Percentiles rank a stretch among this genome's conserved stretches.
Evolutionary conservation across 805 yeast species (phyloP).

Genomic region (Hanseniaspora hatyaiensis): DNA sequence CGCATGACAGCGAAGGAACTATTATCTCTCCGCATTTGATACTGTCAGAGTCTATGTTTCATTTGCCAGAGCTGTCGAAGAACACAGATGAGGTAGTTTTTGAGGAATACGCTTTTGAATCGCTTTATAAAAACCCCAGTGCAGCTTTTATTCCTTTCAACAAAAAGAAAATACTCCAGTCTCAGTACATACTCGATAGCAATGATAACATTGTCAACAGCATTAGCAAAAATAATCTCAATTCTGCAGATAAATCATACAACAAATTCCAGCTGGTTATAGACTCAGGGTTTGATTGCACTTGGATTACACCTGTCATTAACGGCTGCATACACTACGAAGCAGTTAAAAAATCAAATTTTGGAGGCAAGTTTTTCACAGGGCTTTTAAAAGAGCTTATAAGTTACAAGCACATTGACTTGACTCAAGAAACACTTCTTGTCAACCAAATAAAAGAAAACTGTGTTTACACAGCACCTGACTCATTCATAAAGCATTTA

Average conservation of each 20-base stretch:
- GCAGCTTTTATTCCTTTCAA: slow-evolving; percentile 57
- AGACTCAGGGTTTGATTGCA: slow-evolving; percentile 79
- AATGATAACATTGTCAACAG: slow-evolving; percentile 17
- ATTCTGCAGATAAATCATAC: slow-evolving; percentile 20
- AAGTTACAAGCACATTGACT: slow-evolving; percentile 84
- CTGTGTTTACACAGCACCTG: slow-evolving; percentile 36
- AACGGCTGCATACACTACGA: slow-evolving; percentile 66
- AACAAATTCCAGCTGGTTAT: slow-evolving; percentile 65
- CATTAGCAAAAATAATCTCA: background rate
- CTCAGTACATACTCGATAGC: slow-evolving; percentile 21
- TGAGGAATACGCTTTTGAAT: slow-evolving; percentile 79
- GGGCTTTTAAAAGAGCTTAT: slow-evolving; percentile 75
- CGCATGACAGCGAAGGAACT: slow-evolving; percentile 34
- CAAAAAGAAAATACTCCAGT: slow-evolving; percentile 19
- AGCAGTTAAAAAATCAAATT: slow-evolving; percentile 65
- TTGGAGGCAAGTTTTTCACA: slow-evolving; percentile 77
- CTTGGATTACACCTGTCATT: slow-evolving; percentile 77
- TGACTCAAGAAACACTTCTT: slow-evolving; percentile 77
- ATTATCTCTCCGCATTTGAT: slow-evolving; percentile 32
- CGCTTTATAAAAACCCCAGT: slow-evolving; percentile 55
- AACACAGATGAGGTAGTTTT: slow-evolving; percentile 85
- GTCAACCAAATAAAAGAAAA: slow-evolving; percentile 78
- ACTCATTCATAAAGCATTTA: slow-evolving; percentile 32
- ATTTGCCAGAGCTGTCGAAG: slow-evolving; percentile 67
- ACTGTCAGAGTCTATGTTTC: slow-evolving; percentile 69